phyloP scores from a whole-genome alignment of 164 flowering plant species.

The Magnolia changhungtana region DNA sequence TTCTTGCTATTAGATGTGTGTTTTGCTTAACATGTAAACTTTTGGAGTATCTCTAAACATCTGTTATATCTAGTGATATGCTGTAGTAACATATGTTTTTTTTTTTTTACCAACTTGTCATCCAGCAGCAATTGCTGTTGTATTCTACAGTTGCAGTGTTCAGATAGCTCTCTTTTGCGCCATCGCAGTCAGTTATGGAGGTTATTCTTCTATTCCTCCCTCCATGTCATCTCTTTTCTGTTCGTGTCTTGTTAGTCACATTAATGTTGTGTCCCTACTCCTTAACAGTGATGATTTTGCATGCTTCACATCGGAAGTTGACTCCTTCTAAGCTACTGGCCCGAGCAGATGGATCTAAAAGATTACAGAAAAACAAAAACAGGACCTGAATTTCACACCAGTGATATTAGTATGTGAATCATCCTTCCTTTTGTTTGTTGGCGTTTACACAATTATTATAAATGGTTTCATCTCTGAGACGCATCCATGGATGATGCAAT shows the following conservation, averaged over 20 bases:
- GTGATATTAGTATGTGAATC: neutral
- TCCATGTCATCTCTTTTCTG: neutral
- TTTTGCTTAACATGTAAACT: neutral
- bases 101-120: neutral
- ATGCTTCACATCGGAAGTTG: slow-evolving; percentile 66
- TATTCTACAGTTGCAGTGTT: slow-evolving; percentile 56
- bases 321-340: slow-evolving; percentile 44
- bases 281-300: slow-evolving; percentile 45
- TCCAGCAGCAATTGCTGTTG: slow-evolving; percentile 62
- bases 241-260: neutral
- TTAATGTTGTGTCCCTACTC: neutral
- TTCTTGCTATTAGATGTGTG: too few relatives aligned
- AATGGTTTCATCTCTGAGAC: too few relatives aligned
- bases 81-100: neutral
- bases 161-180: slow-evolving; percentile 73
- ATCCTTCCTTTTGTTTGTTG: too few relatives aligned
- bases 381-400: slow-evolving; percentile 7
- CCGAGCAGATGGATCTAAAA: slow-evolving; percentile 14
- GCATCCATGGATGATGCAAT: too few relatives aligned
- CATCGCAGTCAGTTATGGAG: slow-evolving; percentile 59
- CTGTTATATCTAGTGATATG: neutral
- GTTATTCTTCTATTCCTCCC: slow-evolving; percentile 22
- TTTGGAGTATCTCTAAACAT: neutral
- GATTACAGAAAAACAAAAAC: slow-evolving; percentile 19
- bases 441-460: too few relatives aligned